Percentiles rank a stretch among this genome's conserved stretches.
Evolutionary conservation across 306 rosid species (phyloP).

Genomic region (Sindora glabra): DNA sequence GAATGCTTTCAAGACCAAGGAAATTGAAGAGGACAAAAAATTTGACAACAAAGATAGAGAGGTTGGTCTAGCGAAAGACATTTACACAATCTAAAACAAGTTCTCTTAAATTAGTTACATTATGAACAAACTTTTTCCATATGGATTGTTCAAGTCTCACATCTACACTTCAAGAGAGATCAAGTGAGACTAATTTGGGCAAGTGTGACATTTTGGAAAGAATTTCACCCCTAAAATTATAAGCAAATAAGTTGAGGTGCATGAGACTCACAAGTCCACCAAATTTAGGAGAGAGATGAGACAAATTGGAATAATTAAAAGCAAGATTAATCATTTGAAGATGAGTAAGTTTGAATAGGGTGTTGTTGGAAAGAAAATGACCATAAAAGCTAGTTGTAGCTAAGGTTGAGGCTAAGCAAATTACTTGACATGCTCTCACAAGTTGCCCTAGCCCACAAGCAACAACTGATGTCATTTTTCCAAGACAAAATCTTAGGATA

Average conservation of each 20-base stretch:
- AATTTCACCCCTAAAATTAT: neutral
- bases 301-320: neutral
- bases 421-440: neutral
- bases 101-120: slow-evolving; percentile 6
- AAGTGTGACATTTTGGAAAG: slow-evolving; percentile 19
- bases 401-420: slow-evolving; percentile 9
- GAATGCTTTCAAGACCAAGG: neutral
- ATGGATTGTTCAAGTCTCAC: neutral
- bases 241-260: neutral
- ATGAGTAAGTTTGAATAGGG: neutral
- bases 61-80: neutral
- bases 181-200: slow-evolving; percentile 22
- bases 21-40: slow-evolving; percentile 15
- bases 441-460: slow-evolving; percentile 3
- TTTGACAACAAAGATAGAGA: slow-evolving; percentile 6
- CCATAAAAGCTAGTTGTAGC: neutral
- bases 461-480: neutral
- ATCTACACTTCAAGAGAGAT: neutral
- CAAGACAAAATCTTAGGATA: slow-evolving; percentile 9
- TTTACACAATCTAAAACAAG: neutral
- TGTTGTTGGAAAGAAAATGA: slow-evolving; percentile 1
- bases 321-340: slow-evolving; percentile 20
- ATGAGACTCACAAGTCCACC: slow-evolving; percentile 4
- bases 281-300: neutral
- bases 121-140: slow-evolving; percentile 1